Base-by-base conservation (phyloP, 495 filamentous ascomycete genomes). In the Corynascus novoguineensis region DNA sequence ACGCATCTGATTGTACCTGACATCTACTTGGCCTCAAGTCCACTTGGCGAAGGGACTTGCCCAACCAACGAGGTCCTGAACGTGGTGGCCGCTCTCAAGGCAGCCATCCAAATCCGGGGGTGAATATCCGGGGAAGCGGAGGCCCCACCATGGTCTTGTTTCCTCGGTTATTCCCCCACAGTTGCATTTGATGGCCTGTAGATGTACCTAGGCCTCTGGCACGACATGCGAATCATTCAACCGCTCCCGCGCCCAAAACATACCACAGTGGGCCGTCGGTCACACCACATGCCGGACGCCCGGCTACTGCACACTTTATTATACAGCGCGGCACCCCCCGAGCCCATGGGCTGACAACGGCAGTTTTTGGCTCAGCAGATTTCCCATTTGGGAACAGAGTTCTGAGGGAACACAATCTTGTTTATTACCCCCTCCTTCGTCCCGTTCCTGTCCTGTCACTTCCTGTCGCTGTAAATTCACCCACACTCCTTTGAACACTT, bases 101-200 rank as follows among this genome's bases (percentile, higher is more conserved):
- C 42, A 41, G 11, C 38, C 51, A 53, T 34, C 25, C 50, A 54
- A 19, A 49, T 48, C 45, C 58, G 38, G 38, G 57, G 58, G 25
- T 50, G 52, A 49, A 6, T 29, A 37, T 53, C 59, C 53, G 59
- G 59, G 59, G 59, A 57, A 61, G 58, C 58, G 58, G 53, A 24
- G 25, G 12, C 37, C 44, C 34, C 42, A 52, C 40, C 50, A 9
- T 40, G 37, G 37, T 31, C 22, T 42, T n/a, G n/a, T n/a, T n/a
- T 34, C 58, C 58, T 60, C 58, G 58, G 58, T 34, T 55, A 60
- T 47, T 41, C 49, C 53, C 29, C 58, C 28, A 41, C 53, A 57
- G 22, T 19, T n/a, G 3, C n/a, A n/a, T n/a, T n/a, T n/a, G n/a
- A n/a, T n/a, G n/a, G n/a, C n/a, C n/a, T n/a, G n/a, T n/a, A n/a